phyloP scores from a whole-genome alignment of 78 protist genomes.

The Chrysochromulina parva region DNA sequence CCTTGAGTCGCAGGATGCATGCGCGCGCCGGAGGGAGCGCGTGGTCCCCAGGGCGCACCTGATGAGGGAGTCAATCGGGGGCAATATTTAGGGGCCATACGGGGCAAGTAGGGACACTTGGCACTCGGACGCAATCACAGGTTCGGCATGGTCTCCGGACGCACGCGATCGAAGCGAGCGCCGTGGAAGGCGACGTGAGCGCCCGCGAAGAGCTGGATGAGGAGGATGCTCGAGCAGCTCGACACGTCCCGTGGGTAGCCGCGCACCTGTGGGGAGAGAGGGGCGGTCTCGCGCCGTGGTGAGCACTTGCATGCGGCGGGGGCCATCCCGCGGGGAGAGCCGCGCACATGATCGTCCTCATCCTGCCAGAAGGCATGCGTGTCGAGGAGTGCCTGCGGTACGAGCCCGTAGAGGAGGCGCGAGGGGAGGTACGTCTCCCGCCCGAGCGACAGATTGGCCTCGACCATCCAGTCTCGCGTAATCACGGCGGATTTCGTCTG shows the following conservation, averaged over 20 bases:
- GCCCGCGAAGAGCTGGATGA: neutral
- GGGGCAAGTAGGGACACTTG: too few relatives aligned
- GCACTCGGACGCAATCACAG: too few relatives aligned
- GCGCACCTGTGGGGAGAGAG: neutral
- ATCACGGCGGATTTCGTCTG: neutral
- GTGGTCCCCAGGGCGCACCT: neutral
- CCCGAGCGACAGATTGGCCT: neutral
- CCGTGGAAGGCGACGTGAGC: neutral
- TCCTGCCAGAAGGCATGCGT: neutral
- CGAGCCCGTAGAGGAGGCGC: neutral
- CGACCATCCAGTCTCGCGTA: neutral
- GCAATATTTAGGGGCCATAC: too few relatives aligned
- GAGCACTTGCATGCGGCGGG: too few relatives aligned
- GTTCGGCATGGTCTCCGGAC: too few relatives aligned
- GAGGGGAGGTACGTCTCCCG: neutral
- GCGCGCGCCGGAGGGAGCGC: neutral
- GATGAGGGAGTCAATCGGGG: too few relatives aligned
- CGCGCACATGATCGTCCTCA: constrained; percentile 22
- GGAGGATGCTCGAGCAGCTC: neutral
- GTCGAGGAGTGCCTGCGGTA: neutral
- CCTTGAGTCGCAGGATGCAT: neutral
- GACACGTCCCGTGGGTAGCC: neutral
- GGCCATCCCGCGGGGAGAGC: neutral
- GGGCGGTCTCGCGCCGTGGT: neutral
- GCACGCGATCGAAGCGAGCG: neutral